Conservation (phyloP, 257 asterid species). For the Nicotiana benthamiana region DNA sequence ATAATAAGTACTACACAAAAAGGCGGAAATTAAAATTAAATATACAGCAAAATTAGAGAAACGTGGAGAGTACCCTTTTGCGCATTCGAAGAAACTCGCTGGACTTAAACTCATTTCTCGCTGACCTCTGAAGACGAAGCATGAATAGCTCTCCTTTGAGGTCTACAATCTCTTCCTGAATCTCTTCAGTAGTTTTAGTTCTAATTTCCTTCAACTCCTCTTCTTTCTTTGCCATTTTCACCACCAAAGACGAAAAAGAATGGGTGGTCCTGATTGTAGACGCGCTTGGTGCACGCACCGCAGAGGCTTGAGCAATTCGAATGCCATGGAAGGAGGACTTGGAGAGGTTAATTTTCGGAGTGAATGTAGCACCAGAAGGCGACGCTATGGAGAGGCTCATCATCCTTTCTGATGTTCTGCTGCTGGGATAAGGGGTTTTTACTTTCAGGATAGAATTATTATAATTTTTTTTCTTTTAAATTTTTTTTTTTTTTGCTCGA, state of each 20-base stretch:
- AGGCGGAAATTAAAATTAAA: background rate
- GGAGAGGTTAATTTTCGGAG: constrained; percentile 27
- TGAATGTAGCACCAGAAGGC: constrained; percentile 29
- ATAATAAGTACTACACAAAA: background rate
- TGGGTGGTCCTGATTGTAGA: background rate
- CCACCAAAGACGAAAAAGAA: constrained; percentile 30
- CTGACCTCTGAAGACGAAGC: constrained; percentile 95
- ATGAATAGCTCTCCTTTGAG: constrained; percentile 90
- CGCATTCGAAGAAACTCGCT: constrained; percentile 89
- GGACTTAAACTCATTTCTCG: constrained; percentile 81
- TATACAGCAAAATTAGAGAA: background rate
- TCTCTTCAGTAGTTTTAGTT: constrained; percentile 60
- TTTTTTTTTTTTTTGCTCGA: rapidly evolving
- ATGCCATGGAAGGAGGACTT: constrained; percentile 61
- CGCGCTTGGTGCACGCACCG: constrained; percentile 22
- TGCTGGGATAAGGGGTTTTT: background rate
- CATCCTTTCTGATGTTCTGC: constrained; percentile 22
- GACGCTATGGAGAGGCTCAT: constrained; percentile 58
- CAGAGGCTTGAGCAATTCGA: constrained; percentile 39
- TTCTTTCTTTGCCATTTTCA: constrained; percentile 74
- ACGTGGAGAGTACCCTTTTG: constrained; percentile 47
- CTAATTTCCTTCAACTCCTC: constrained; percentile 80
- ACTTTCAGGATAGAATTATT: background rate
- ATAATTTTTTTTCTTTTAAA: too few species aligned
- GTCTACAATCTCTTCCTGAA: constrained; percentile 59